Base-by-base conservation (phyloP, 441 rosid genomes). In the Dalechampia spathulata region DNA sequence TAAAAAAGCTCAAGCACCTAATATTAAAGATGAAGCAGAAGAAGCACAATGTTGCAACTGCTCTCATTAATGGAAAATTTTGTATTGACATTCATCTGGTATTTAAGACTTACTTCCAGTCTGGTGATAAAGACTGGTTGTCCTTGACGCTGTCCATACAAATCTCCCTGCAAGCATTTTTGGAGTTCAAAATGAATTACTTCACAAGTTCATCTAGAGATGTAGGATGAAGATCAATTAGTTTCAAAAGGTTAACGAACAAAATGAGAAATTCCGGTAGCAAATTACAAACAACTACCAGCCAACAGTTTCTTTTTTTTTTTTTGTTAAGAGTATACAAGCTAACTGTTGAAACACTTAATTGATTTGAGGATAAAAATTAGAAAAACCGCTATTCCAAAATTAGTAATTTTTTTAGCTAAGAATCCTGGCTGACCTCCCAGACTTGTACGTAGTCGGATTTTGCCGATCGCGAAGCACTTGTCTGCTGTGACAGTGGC, bases 81-180 rank as follows among this genome's bases (percentile, higher is more conserved):
- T 61, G 45, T 41, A 23, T 36, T 65, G 37, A 55, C n/a, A 53
- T 36, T 57, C 57, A 58, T 58, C 49, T 73, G 44, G 44, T 53
- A 51, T n/a, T n/a, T n/a, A n/a, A 39, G 21, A 70, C 86, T 68
- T 76, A 93, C 99, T 79, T 90, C 99, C 70, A 93, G 72, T 74
- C 77, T 82, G 74, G 99, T 90, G 72, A 93, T 90, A 49, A 87
- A 90, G 63, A 93, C 95, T 43, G 96, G 97, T 70, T 93, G 99
- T 61, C 99, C 91, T 74, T 93, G 97, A 64, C 96, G 79, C 74
- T 87, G 95, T 52, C 96, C 97, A 39, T 86, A 90, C 73, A 93
- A 77, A 76, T 73, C 84, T 67, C 97, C 99, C 99, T 93, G 79
- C 66, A 71, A 49, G 54, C 58, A 58, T 56, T 62, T 68, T 62